phyloP scores from a whole-genome alignment of 2,329 filamentous ascomycete species.

The Chaetomiaceae sp. region DNA sequence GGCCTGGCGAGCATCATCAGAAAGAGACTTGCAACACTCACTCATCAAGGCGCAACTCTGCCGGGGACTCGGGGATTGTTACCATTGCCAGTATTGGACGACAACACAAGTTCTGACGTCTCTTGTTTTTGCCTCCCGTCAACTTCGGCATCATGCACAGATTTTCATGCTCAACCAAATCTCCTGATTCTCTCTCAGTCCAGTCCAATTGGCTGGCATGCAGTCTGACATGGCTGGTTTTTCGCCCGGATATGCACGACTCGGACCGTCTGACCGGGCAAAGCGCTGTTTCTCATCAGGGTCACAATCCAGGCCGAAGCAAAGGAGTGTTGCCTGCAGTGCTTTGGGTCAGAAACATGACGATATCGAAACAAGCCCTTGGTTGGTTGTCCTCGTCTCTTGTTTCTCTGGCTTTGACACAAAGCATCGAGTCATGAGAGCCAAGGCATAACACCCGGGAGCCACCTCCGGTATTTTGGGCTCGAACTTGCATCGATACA shows the following conservation, averaged over 20 bases:
- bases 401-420: background rate
- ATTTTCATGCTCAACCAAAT: background rate
- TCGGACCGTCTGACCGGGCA: background rate
- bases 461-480: background rate
- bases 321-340: no score
- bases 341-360: background rate
- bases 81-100: background rate
- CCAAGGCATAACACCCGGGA: constrained; percentile 4
- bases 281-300: no score
- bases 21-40: no score
- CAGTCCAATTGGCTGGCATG: constrained; percentile 1
- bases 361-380: background rate
- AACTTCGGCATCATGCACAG: no score
- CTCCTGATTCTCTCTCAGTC: background rate
- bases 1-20: no score
- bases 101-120: no score
- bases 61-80: background rate
- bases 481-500: no score
- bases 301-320: no score
- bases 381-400: background rate
- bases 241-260: constrained; percentile 1
- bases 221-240: constrained; percentile 1
- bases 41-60: background rate
- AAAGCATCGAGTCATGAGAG: background rate
- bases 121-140: no score